A percentile compares a stretch with the other conserved stretches of the same genome.
Conservation (phyloP, 352 stramenopile genomes). For the Pythium rhizo-oryzae region DNA sequence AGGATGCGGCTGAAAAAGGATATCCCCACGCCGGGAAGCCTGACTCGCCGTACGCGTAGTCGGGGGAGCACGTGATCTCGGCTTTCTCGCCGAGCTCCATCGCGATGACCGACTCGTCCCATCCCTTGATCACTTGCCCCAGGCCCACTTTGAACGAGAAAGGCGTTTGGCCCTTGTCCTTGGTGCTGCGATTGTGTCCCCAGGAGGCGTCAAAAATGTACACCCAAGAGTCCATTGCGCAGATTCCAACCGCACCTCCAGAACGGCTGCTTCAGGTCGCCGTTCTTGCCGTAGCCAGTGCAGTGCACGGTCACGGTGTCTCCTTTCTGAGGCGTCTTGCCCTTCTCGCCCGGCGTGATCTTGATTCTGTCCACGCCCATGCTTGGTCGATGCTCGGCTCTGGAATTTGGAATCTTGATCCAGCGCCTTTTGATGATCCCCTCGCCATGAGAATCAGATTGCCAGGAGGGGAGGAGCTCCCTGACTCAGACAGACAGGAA, state of each 20-base stretch:
- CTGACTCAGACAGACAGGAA: constrained; percentile 15
- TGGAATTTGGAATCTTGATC: neutral
- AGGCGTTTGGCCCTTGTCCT: constrained; percentile 93
- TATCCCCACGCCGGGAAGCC: constrained; percentile 95
- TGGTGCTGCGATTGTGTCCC: constrained; percentile 55
- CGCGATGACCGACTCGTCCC: constrained; percentile 91
- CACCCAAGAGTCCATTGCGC: neutral
- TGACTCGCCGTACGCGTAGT: constrained; percentile 94
- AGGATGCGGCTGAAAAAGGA: constrained; percentile 38
- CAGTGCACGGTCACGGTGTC: constrained; percentile 80
- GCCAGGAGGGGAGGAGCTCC: neutral
- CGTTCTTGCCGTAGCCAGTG: constrained; percentile 82
- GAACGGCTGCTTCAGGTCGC: constrained; percentile 87
- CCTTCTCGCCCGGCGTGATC: constrained; percentile 46
- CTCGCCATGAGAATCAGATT: constrained; percentile 7
- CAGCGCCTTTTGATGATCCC: constrained; percentile 5
- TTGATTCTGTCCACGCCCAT: constrained; percentile 76
- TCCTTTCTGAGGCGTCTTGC: constrained; percentile 56
- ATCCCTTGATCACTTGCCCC: constrained; percentile 95
- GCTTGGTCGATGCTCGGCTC: neutral
- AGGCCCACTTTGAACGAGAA: constrained; percentile 94
- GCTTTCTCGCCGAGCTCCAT: constrained; percentile 91
- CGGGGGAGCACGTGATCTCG: constrained; percentile 91
- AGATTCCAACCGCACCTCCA: constrained; percentile 65
- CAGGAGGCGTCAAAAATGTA: neutral